phyloP scores from a whole-genome alignment of 1,139 yeast species.

The Suzukiozyma palmioleophila region DNA sequence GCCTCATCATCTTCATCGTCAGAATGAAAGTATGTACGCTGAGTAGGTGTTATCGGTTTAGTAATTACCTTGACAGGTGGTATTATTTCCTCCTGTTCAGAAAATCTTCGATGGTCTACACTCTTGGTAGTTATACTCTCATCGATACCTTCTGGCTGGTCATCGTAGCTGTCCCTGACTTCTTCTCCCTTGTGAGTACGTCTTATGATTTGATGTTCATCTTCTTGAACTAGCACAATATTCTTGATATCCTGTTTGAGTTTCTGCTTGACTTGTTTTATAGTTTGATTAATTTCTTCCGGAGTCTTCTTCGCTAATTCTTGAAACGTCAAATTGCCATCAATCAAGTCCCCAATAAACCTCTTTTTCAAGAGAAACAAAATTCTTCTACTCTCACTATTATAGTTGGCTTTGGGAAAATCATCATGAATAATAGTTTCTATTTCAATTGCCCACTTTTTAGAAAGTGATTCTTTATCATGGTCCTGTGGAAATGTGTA shows the following conservation, averaged over 20 bases:
- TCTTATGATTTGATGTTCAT: conserved; percentile 55
- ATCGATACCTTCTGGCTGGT: conserved; percentile 23
- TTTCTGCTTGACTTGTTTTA: conserved; percentile 15
- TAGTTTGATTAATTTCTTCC: conserved; percentile 25
- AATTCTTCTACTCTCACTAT: conserved; percentile 40
- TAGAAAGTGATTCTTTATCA: conserved; percentile 2
- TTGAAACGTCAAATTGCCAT: conserved; percentile 21
- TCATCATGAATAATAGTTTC: conserved; percentile 36
- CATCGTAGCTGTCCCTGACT: conserved; percentile 50
- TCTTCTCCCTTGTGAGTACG: conserved; percentile 88
- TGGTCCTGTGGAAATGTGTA: conserved; percentile 17
- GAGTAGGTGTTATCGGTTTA: conserved; percentile 10
- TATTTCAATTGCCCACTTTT: conserved; percentile 33
- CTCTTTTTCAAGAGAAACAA: conserved; percentile 33
- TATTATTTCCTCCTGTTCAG: conserved; percentile 12
- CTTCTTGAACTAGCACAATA: conserved; percentile 50
- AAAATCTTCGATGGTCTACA: conserved; percentile 40
- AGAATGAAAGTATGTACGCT: conserved; percentile 2
- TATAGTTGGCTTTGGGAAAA: conserved; percentile 27
- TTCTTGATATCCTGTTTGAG: conserved; percentile 13
- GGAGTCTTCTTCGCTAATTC: conserved; percentile 29
- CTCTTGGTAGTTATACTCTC: conserved; percentile 34
- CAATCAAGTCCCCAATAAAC: conserved; percentile 25
- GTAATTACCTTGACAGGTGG: conserved; percentile 9
- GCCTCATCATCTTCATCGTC: conserved; percentile 17